Evolutionary conservation across 140 eudicot genomes (phyloP), one percentile per base, ranked within the genome.

Genomic region (Flaveria floridana): DNA sequence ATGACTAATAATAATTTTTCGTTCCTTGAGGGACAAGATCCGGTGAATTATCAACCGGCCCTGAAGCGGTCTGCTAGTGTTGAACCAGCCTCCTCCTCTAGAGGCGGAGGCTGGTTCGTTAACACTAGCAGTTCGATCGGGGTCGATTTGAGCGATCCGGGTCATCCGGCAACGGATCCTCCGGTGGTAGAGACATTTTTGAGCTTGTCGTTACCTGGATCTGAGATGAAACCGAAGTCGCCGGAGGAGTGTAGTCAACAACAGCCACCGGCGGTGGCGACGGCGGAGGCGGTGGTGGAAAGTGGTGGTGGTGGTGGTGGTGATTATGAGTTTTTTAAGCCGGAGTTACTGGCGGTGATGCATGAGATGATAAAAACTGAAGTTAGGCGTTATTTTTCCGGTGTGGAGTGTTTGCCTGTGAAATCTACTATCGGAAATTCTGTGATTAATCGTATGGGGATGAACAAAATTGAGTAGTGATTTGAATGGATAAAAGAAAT

Each of bases 321-420:
- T 59, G 88, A 81, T 75, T 78, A 68, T 42, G 85, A 76, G 72
- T 84, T 84, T 56, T 86, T 81, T 21, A 91, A 78, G 51, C 42
- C 73, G 80, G 95, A 91, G 63, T 84, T 91, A 10, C 18, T 91
- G 81, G 82, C 82, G 34, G 89, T 84, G 76, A 84, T 91, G 95
- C 95, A 88, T 42, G 95, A 91, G 19, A 91, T 91, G 95, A 81
- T 91, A 8, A 90, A 81, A 76, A 76, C 68, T 14, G 97, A 90
- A 70, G 97, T 90, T 72, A 86, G 86, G 82, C 74, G 59, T 75
- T 88, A 88, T 70, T 84, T 91, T 84, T 20, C 78, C 26, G 89
- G 85, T 70, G 72, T 85, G 18, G 88, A 81, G 75, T 82, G 89
- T 39, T 52, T 81, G 83, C 82, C 79, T 63, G 80, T 62, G 19